Conservation (phyloP, 2,329 filamentous ascomycete species). For the Simplicillium sp. region DNA sequence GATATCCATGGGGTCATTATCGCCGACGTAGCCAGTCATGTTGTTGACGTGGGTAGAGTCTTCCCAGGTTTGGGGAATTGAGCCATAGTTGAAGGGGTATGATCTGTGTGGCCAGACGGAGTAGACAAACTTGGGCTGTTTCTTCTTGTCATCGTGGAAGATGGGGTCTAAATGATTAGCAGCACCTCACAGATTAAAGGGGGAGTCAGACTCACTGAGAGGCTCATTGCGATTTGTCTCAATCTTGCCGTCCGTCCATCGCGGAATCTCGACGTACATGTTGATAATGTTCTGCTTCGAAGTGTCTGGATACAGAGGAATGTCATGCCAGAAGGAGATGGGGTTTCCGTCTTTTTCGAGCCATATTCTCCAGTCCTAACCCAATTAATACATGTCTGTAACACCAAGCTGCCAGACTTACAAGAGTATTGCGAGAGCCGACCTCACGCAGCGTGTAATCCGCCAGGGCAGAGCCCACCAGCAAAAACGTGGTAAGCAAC, state of each 20-base stretch:
- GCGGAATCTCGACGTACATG: constrained; percentile 30
- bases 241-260: constrained; percentile 30
- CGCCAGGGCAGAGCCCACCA: too few species aligned
- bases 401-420: constrained; percentile 8
- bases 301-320: constrained; percentile 26
- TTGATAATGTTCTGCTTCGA: constrained; percentile 24
- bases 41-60: constrained; percentile 28
- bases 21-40: constrained; percentile 25
- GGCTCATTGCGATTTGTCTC: constrained; percentile 28
- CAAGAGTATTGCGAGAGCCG: constrained; percentile 26
- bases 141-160: constrained; percentile 28
- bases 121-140: constrained; percentile 26
- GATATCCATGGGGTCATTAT: constrained; percentile 32
- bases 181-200: neutral
- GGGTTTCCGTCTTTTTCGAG: constrained; percentile 27
- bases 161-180: constrained; percentile 22
- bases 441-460: constrained; percentile 18
- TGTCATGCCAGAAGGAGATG: constrained; percentile 31
- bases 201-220: constrained; percentile 18
- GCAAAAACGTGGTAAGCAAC: too few species aligned
- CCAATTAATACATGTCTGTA: neutral
- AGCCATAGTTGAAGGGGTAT: constrained; percentile 32
- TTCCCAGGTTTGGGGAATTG: constrained; percentile 35
- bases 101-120: constrained; percentile 33
- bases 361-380: constrained; percentile 30